phyloP scores from a whole-genome alignment of 768 basidiomycete species.

The Lactifluus echinatus region DNA sequence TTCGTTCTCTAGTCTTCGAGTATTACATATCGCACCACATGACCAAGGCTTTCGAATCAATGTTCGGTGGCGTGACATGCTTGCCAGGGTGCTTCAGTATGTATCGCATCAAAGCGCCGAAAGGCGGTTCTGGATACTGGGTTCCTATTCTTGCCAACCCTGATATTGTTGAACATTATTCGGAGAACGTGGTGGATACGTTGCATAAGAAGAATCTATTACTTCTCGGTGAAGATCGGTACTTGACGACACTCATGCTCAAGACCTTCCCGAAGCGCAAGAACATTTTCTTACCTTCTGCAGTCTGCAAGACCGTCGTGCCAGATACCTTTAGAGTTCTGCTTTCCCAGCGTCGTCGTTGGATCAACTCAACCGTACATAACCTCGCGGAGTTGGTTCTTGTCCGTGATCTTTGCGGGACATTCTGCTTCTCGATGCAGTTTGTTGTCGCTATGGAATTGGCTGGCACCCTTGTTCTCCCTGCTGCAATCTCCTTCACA shows the following conservation, averaged over 20 bases:
- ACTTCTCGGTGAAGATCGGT: constrained; percentile 97
- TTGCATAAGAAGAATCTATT: constrained; percentile 99
- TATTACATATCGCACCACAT: constrained; percentile 99
- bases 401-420: constrained; percentile 97
- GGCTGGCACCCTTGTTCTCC: constrained; percentile 90
- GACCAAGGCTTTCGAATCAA: constrained; percentile 98
- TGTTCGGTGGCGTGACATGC: constrained; percentile 99
- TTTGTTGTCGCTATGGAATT: constrained; percentile 99
- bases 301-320: constrained; percentile 97
- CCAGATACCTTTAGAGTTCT: constrained; percentile 93
- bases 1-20: constrained; percentile 70
- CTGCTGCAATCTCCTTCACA: constrained; percentile 96
- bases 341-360: constrained; percentile 92
- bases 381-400: constrained; percentile 92
- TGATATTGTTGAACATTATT: constrained; percentile 97
- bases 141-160: constrained; percentile 98
- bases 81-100: constrained; percentile 98
- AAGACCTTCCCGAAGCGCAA: constrained; percentile 99
- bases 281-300: constrained; percentile 98
- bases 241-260: constrained; percentile 92
- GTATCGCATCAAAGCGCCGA: constrained; percentile 99
- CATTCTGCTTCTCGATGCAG: constrained; percentile 99
- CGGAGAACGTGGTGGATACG: constrained; percentile 98
- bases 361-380: constrained; percentile 99
- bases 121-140: constrained; percentile 93